Evolutionary conservation across 805 yeast genomes (phyloP).

Genomic region (Candida hungchunana): DNA sequence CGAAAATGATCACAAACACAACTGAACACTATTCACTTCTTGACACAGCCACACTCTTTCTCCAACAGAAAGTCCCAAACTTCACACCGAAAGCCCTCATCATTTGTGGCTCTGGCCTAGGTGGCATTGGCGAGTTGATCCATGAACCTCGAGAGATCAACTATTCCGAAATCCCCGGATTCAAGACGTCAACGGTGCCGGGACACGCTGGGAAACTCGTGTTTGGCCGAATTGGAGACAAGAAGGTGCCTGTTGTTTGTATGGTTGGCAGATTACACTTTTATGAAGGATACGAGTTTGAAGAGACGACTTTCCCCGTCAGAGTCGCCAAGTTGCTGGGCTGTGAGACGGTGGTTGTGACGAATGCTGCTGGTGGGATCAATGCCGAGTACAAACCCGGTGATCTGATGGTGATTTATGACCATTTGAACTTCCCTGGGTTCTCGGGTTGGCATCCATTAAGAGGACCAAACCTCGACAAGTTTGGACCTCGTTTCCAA

Average conservation of each 20-base stretch:
- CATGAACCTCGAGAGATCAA: constrained; percentile 45
- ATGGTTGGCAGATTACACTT: constrained; percentile 93
- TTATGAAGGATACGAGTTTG: constrained; percentile 87
- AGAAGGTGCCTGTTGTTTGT: constrained; percentile 75
- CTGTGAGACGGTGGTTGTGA: constrained; percentile 61
- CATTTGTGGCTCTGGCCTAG: constrained; percentile 93
- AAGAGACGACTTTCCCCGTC: constrained; percentile 80
- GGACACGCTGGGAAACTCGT: constrained; percentile 86
- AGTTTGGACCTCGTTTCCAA: constrained; percentile 80
- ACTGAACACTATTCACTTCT: constrained; percentile 4
- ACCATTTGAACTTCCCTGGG: constrained; percentile 90
- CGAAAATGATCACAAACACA: too few relatives aligned
- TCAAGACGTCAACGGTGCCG: constrained; percentile 74
- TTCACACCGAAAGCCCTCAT: constrained; percentile 63
- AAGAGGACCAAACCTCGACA: constrained; percentile 78
- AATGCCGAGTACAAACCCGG: constrained; percentile 68
- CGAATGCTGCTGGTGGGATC: constrained; percentile 97
- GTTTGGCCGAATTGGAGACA: constrained; percentile 69
- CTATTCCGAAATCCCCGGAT: constrained; percentile 74
- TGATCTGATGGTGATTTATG: constrained; percentile 85
- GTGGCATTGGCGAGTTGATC: constrained; percentile 62
- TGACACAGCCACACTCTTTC: constrained; percentile 17
- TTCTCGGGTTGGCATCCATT: constrained; percentile 84
- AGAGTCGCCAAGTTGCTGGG: constrained; percentile 68
- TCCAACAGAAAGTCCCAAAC: constrained; percentile 9